These are phyloP conservation scores for Uronychia setigera DNA, from an alignment of 73 alveolate genomes.

Conservation along the genomic window DNA sequence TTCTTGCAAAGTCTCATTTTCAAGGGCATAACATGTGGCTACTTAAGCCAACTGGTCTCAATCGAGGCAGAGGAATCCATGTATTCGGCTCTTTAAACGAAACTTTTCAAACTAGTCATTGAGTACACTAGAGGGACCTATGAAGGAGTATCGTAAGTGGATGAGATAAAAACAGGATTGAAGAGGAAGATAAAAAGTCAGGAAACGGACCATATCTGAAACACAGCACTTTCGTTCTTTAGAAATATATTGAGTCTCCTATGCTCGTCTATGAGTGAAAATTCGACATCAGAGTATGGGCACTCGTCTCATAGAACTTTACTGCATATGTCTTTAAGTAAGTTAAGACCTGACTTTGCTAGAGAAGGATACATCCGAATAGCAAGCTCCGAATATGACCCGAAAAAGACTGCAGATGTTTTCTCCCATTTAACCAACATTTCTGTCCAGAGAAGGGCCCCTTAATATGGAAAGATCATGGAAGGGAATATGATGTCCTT, in stretches of 20 bases:
- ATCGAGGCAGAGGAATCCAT: constrained; percentile 90
- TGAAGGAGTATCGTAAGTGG: neutral
- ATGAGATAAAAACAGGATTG: neutral
- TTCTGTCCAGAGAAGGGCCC: constrained; percentile 75
- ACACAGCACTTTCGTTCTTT: constrained; percentile 50
- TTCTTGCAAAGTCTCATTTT: constrained; percentile 42
- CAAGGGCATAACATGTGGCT: constrained; percentile 80
- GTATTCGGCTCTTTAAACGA: constrained; percentile 32
- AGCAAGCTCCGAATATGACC: constrained; percentile 54
- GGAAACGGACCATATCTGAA: neutral
- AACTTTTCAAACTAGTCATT: constrained; percentile 31
- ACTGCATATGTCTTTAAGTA: constrained; percentile 59
- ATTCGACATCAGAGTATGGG: constrained; percentile 86
- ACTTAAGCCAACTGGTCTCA: constrained; percentile 78
- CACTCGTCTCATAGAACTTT: constrained; percentile 45
- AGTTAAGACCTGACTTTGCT: neutral
- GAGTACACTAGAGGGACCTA: constrained; percentile 44
- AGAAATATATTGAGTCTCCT: constrained; percentile 77
- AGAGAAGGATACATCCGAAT: constrained; percentile 80
- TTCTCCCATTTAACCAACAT: constrained; percentile 77
- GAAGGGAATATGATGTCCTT: constrained; percentile 82
- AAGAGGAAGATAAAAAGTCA: neutral
- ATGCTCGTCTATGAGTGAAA: constrained; percentile 61
- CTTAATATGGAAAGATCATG: constrained; percentile 60
- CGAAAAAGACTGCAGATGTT: constrained; percentile 43